These are phyloP conservation scores for Ligustrum vulgare DNA, from an alignment of 257 asterid genomes.

Conservation along the genomic window DNA sequence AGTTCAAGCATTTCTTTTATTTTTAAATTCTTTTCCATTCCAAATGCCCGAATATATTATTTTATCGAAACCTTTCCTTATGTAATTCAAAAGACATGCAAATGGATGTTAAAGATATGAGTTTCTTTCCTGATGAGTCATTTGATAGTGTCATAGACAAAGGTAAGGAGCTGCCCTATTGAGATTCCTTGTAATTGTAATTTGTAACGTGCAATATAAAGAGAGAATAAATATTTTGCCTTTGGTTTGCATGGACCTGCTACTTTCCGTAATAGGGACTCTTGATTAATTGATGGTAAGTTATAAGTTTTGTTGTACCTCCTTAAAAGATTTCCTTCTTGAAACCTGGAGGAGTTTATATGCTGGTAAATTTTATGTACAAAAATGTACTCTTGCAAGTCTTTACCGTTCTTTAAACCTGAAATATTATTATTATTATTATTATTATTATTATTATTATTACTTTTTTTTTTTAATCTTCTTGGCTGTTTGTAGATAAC, in stretches of 20 bases:
- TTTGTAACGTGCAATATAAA: conserved; percentile 15
- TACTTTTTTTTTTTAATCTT: too few relatives aligned
- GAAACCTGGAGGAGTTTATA: conserved; percentile 89
- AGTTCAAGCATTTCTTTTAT: neutral
- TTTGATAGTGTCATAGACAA: conserved; percentile 86
- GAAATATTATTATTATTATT: conserved; percentile 31
- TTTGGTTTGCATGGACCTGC: conserved; percentile 37
- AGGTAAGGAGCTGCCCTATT: conserved; percentile 44
- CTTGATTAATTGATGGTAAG: conserved; percentile 97
- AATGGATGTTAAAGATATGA: too few relatives aligned
- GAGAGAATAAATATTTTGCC: conserved; percentile 15
- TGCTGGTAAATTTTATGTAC: conserved; percentile 64
- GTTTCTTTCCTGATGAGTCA: conserved; percentile 79
- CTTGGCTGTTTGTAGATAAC: too few relatives aligned
- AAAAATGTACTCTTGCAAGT: conserved; percentile 20
- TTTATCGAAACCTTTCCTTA: too few relatives aligned
- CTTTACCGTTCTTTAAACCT: conserved; percentile 15
- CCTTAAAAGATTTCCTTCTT: conserved; percentile 23
- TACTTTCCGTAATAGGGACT: conserved; percentile 64
- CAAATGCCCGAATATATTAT: too few relatives aligned
- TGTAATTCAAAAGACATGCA: too few relatives aligned
- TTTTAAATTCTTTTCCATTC: neutral
- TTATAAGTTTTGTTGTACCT: conserved; percentile 24
- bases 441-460: too few relatives aligned
- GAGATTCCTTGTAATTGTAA: conserved; percentile 12